phyloP scores from a whole-genome alignment of 225 moss, liverwort and hornwort genomes.

The Ulota crispa region DNA sequence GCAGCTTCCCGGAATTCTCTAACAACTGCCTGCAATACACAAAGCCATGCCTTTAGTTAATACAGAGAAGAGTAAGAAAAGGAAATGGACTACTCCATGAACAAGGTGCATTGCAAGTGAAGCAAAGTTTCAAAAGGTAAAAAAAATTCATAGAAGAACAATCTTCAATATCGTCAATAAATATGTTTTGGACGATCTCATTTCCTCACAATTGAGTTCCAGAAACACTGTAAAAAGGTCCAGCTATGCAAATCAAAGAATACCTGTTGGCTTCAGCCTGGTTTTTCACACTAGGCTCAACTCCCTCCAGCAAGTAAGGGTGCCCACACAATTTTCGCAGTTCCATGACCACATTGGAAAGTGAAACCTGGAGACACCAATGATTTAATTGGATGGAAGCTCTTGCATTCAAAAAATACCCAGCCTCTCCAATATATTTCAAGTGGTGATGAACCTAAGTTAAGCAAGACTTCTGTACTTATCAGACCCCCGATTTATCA shows the following conservation, averaged over 20 bases:
- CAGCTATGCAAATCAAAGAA: constrained; percentile 22
- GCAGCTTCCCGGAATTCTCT: constrained; percentile 91
- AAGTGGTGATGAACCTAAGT: neutral
- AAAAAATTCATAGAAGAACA: neutral
- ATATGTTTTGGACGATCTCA: neutral
- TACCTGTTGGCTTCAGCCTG: constrained; percentile 94
- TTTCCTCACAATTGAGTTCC: neutral
- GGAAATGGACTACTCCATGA: neutral
- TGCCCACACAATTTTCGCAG: constrained; percentile 95
- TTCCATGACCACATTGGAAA: constrained; percentile 95
- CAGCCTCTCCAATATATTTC: neutral
- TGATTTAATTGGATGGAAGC: neutral
- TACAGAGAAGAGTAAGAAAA: neutral
- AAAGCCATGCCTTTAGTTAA: constrained; percentile 34
- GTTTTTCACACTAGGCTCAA: constrained; percentile 80
- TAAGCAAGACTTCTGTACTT: neutral
- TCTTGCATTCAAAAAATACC: neutral
- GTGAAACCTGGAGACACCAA: constrained; percentile 70
- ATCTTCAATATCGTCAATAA: neutral
- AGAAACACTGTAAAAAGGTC: constrained; percentile 6
- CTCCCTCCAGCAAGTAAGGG: constrained; percentile 93
- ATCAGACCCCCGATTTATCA: neutral
- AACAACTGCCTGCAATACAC: constrained; percentile 81
- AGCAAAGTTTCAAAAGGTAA: neutral
- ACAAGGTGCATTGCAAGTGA: neutral